Base-by-base conservation (phyloP, 768 basidiomycete genomes). In the Saitozyma podzolica region DNA sequence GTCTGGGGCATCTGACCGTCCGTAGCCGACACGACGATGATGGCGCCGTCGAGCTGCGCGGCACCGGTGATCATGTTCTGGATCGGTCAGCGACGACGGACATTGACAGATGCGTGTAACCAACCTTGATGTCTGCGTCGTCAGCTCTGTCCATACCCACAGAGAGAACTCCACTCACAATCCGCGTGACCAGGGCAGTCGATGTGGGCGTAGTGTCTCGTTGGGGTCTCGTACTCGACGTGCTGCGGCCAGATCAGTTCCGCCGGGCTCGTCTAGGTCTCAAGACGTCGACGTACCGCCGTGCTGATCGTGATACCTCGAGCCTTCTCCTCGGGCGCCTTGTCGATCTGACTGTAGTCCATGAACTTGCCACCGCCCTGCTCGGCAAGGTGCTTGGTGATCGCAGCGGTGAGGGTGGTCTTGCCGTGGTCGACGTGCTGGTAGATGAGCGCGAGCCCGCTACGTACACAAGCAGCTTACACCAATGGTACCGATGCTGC, bases 1-100 rank as follows among this genome's bases (percentile, higher is more conserved):
- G 96, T 99, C 81, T 98, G 95, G 58, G 95, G 96, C 96, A 99
- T 99, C 82, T 97, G 94, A 70, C 96, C 96, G 78, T 99, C 96
- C 10, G 92, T 95, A 40, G 96, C 96, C 54, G 96, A 96, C 40
- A 99, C 96, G 69, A 98, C 81, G 65, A 80, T 82, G 70, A 82
- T 81, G 61, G 80, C 81, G 16, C 80, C 80, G 71, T 98, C 94
- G 89, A 98, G 95, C 78, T 96, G 94, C 41, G 95, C 93, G 59
- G 94, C 94, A 80, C 94, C 94, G 53, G 95, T 97, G 75, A 98
- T 97, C 93, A 96, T 96, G 85, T 96, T 96, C 81, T 95, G 91
- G 76, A 69, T 62, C 58, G 64, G 59, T 62, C 50, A 5, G 13
- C 20, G 29, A 37, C 8, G 50, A 20, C 40, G 37, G 52, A 58